A percentile compares a stretch with the other conserved stretches of the same genome.
Evolutionary conservation across 2,329 filamentous ascomycete genomes (phyloP).

Genomic region (Colletotrichum filicis): DNA sequence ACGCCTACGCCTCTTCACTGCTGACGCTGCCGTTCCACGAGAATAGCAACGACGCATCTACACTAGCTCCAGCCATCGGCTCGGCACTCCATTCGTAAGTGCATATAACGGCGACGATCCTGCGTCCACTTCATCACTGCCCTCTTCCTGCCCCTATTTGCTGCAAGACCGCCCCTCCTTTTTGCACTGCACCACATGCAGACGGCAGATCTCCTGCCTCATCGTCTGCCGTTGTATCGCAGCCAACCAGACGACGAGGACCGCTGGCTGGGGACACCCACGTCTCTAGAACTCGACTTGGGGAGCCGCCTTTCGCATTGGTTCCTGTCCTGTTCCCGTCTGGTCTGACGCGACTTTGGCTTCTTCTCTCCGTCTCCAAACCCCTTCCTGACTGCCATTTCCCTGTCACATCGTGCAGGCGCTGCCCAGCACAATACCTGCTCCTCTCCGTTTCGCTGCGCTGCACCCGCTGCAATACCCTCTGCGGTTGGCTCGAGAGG

Average conservation of each 20-base stretch:
- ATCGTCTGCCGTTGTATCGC: constrained; percentile 18
- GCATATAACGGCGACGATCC: constrained; percentile 3
- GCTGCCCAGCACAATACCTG: constrained; percentile 9
- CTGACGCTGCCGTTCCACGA: constrained; percentile 6
- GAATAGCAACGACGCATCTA: constrained; percentile 19
- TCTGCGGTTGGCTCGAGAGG: constrained; percentile 17
- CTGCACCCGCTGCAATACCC: constrained; percentile 1
- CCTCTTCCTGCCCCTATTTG: constrained; percentile 8
- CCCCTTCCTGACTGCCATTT: constrained; percentile 16
- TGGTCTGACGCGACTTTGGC: constrained; percentile 10
- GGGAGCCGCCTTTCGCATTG: constrained; percentile 17
- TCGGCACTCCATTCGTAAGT: constrained; percentile 20
- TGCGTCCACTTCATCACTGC: not conserved
- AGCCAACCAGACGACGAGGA: constrained; percentile 7
- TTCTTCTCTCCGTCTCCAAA: constrained; percentile 13
- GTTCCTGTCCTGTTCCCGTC: constrained; percentile 5
- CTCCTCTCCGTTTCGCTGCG: constrained; percentile 2
- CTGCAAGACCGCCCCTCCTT: constrained; percentile 16
- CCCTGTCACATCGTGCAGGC: constrained; percentile 20
- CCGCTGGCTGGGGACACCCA: constrained; percentile 10
- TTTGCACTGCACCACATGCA: constrained; percentile 3
- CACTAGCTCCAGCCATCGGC: not conserved
- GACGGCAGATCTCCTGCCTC: constrained; percentile 27
- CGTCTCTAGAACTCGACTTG: constrained; percentile 7
- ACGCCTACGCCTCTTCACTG: not conserved